phyloP scores from a whole-genome alignment of 179 eudicot genomes.

The Vitellaria paradoxa region DNA sequence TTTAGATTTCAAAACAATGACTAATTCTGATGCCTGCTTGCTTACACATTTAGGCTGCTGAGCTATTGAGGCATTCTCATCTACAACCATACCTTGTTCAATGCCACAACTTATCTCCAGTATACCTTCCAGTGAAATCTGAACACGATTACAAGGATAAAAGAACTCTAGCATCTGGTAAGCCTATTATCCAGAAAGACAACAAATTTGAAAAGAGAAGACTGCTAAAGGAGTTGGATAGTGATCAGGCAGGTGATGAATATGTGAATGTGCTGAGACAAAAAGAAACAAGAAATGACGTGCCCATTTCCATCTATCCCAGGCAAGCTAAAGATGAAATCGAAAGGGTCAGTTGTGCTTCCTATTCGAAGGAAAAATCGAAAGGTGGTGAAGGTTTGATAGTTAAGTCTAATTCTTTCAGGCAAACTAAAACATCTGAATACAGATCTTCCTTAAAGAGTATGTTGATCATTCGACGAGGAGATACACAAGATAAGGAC shows the following conservation, averaged over 20 bases:
- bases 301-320: neutral
- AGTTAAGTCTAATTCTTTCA: neutral
- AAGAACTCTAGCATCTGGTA: slow-evolving; percentile 33
- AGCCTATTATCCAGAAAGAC: slow-evolving; percentile 30
- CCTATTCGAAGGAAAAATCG: neutral
- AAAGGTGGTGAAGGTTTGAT: slow-evolving; percentile 13
- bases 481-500: neutral
- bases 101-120: slow-evolving; percentile 61
- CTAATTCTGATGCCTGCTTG: slow-evolving; percentile 18
- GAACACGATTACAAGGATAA: slow-evolving; percentile 44
- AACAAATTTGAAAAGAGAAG: slow-evolving; percentile 30
- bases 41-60: slow-evolving; percentile 62
- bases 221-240: slow-evolving; percentile 29
- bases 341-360: too few species aligned
- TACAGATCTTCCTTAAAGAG: neutral
- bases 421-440: neutral
- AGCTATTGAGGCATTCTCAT: slow-evolving; percentile 78
- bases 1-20: neutral
- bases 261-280: slow-evolving; percentile 19
- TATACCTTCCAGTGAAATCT: slow-evolving; percentile 69
- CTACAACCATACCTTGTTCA: slow-evolving; percentile 67
- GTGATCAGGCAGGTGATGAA: slow-evolving; percentile 32
- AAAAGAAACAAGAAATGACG: slow-evolving; percentile 30
- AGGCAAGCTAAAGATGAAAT: too few species aligned
- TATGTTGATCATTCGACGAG: neutral